Evolutionary conservation across 495 filamentous ascomycete species (phyloP).

Genomic region (Ascodesmis nigricans): DNA sequence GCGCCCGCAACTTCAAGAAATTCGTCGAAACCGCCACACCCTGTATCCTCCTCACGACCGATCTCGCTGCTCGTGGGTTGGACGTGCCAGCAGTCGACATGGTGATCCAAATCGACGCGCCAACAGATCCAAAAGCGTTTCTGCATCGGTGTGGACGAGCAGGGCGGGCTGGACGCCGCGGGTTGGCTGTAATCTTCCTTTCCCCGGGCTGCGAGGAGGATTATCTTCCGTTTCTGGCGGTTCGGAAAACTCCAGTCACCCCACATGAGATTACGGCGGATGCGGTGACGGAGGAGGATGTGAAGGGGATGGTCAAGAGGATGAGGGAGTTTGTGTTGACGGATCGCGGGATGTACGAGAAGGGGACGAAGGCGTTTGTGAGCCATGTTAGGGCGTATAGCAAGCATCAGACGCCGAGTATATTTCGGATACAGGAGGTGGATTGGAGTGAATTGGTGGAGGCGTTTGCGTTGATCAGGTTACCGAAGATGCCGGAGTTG

Average conservation of each 20-base stretch:
- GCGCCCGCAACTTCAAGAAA: conserved; percentile 56
- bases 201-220: conserved; percentile 68
- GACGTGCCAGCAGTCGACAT: conserved; percentile 92
- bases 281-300: conserved; percentile 31
- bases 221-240: conserved; percentile 66
- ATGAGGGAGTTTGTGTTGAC: conserved; percentile 39
- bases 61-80: conserved; percentile 51
- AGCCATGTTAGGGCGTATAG: conserved; percentile 78
- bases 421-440: conserved; percentile 64
- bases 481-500: conserved; percentile 90
- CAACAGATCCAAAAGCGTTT: conserved; percentile 81
- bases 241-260: conserved; percentile 70
- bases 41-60: conserved; percentile 54
- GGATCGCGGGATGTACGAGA: conserved; percentile 72
- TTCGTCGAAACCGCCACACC: conserved; percentile 48
- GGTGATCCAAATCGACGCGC: conserved; percentile 79
- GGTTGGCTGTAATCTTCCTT: conserved; percentile 65
- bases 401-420: conserved; percentile 75
- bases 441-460: conserved; percentile 64
- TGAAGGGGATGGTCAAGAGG: conserved; percentile 27
- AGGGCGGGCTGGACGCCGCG: conserved; percentile 67
- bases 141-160: conserved; percentile 87
- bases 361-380: conserved; percentile 74
- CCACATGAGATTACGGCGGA: conserved; percentile 26
- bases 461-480: conserved; percentile 60